These are phyloP conservation scores for Trametes hirsuta DNA, from an alignment of 1,284 basidiomycete species.

Conservation along the genomic window DNA sequence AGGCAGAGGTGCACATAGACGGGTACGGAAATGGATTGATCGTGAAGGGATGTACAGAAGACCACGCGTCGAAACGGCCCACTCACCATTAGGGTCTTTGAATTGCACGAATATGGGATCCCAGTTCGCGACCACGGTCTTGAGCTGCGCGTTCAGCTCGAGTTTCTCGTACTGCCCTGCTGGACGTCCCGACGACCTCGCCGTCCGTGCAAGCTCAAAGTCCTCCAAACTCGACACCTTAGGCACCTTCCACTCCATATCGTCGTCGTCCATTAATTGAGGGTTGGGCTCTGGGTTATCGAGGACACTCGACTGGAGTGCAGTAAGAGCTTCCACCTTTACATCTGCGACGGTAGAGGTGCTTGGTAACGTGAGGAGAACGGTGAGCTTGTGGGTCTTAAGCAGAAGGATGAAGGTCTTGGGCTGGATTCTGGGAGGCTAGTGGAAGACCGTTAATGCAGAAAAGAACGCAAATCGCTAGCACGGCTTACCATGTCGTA, in stretches of 20 bases:
- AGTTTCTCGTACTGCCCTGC: slow-evolving; percentile 57
- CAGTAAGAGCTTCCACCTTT: slow-evolving; percentile 65
- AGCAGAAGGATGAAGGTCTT: slow-evolving; percentile 68
- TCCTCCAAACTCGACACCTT: slow-evolving; percentile 48
- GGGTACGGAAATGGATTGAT: neutral
- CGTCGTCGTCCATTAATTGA: slow-evolving; percentile 35
- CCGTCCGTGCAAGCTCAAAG: slow-evolving; percentile 64
- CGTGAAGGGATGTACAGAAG: slow-evolving; percentile 11
- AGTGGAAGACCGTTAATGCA: neutral
- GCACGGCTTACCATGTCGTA: neutral
- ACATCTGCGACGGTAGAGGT: slow-evolving; percentile 56
- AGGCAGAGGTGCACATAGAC: neutral
- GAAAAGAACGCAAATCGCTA: neutral
- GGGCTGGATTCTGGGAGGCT: slow-evolving; percentile 43
- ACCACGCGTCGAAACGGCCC: neutral
- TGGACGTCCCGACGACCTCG: slow-evolving; percentile 52
- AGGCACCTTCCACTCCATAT: slow-evolving; percentile 43
- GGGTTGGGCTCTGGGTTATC: slow-evolving; percentile 23
- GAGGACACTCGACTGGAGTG: slow-evolving; percentile 52
- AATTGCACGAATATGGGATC: slow-evolving; percentile 70
- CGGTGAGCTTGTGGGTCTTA: slow-evolving; percentile 70
- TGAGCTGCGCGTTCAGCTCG: slow-evolving; percentile 47
- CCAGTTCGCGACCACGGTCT: slow-evolving; percentile 60
- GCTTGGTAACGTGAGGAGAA: slow-evolving; percentile 59
- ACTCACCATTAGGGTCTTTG: slow-evolving; percentile 56